A percentile compares a stretch with the other conserved stretches of the same genome.
Evolutionary conservation across 2,329 filamentous ascomycete genomes (phyloP).

Genomic region (Metarhizium guizhouense): DNA sequence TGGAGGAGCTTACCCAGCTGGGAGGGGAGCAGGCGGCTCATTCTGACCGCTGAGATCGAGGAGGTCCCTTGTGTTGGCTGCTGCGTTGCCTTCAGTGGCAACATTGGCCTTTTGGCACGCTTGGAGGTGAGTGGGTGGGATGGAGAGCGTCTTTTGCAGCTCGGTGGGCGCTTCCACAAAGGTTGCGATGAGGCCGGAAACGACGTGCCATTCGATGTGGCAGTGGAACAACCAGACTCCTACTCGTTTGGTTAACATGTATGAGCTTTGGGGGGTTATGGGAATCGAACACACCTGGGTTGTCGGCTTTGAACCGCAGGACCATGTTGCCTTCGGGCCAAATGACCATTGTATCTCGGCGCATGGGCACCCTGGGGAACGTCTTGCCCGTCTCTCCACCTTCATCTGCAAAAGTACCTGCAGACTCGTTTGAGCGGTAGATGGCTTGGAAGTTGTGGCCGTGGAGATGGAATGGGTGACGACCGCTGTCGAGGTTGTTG

Average conservation of each 20-base stretch:
- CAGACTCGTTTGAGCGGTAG: slow-evolving; percentile 48
- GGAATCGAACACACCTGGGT: slow-evolving; percentile 40
- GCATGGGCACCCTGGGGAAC: slow-evolving; percentile 49
- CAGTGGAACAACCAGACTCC: slow-evolving; percentile 68
- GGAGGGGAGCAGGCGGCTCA: slow-evolving; percentile 43
- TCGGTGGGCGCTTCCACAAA: slow-evolving; percentile 55
- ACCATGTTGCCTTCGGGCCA: slow-evolving; percentile 59
- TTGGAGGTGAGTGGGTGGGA: slow-evolving; percentile 51
- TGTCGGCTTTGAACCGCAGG: slow-evolving; percentile 58
- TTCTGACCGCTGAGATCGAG: slow-evolving; percentile 57
- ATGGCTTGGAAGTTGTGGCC: slow-evolving; percentile 66
- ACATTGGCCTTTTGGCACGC: slow-evolving; percentile 45
- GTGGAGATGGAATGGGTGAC: slow-evolving; percentile 72
- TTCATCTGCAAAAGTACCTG: slow-evolving; percentile 42
- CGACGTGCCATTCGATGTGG: slow-evolving; percentile 71
- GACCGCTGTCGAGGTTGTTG: slow-evolving; percentile 65
- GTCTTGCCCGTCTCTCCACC: slow-evolving; percentile 30
- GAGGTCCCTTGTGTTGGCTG: slow-evolving; percentile 56
- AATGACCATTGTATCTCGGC: slow-evolving; percentile 60
- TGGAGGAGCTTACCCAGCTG: slow-evolving; percentile 44
- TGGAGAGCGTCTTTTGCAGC: slow-evolving; percentile 48
- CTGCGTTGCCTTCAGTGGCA: slow-evolving; percentile 60
- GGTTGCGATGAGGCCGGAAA: slow-evolving; percentile 56
- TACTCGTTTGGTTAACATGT: slow-evolving; percentile 8
- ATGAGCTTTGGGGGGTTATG: slow-evolving; percentile 4